These are phyloP conservation scores for Suillus placidus DNA, from an alignment of 768 basidiomycete genomes.

Conservation along the genomic window DNA sequence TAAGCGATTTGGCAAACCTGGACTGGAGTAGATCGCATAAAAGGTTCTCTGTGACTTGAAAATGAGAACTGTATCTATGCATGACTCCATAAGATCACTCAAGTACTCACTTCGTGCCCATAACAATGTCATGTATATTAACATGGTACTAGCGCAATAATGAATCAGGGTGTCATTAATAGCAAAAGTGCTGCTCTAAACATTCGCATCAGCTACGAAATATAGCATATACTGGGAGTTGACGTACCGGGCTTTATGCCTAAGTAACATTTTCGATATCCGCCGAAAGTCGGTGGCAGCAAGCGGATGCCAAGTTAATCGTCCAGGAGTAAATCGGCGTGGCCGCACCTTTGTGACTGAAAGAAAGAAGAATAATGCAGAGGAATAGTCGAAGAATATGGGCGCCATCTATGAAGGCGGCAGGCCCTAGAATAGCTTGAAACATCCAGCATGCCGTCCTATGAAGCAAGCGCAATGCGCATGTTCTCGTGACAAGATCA, in stretches of 20 bases:
- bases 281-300: slow-evolving; percentile 51
- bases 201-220: slow-evolving; percentile 14
- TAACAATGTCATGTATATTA: slow-evolving; percentile 53
- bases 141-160: slow-evolving; percentile 40
- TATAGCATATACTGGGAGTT: slow-evolving; percentile 18
- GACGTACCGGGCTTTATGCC: neutral
- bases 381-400: slow-evolving; percentile 43
- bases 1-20: slow-evolving; percentile 55
- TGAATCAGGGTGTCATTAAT: slow-evolving; percentile 61
- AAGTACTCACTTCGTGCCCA: slow-evolving; percentile 68
- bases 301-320: slow-evolving; percentile 68
- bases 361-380: slow-evolving; percentile 37
- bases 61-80: neutral
- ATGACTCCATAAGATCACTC: slow-evolving; percentile 3
- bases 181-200: slow-evolving; percentile 46
- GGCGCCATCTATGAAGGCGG: slow-evolving; percentile 30
- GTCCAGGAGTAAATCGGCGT: slow-evolving; percentile 53
- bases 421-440: slow-evolving; percentile 9
- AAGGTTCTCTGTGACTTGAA: slow-evolving; percentile 68
- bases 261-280: slow-evolving; percentile 57
- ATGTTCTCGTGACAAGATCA: neutral
- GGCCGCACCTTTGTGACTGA: slow-evolving; percentile 49
- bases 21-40: slow-evolving; percentile 58
- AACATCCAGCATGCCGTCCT: slow-evolving; percentile 14
- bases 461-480: neutral